phyloP scores from a whole-genome alignment of 179 eudicot genomes.

The Pouteria campechiana region DNA sequence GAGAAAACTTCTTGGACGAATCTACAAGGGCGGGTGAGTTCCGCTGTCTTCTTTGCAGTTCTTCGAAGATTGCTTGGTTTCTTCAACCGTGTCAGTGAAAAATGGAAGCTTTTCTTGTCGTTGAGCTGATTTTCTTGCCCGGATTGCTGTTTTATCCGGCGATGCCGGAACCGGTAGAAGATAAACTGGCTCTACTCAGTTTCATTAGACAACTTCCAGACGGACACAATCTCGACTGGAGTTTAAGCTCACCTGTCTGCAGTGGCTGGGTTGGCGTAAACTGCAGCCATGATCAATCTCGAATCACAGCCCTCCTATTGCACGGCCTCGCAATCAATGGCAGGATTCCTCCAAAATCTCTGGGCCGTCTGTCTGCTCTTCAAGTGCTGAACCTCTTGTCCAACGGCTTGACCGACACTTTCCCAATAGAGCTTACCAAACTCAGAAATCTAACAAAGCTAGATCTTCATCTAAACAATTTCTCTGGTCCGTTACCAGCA shows the following conservation, averaged over 20 bases:
- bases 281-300: constrained; percentile 32
- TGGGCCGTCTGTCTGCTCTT: constrained; percentile 35
- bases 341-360: constrained; percentile 28
- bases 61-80: no score
- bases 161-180: constrained; percentile 43
- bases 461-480: constrained; percentile 29
- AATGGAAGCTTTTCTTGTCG: no score
- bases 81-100: no score
- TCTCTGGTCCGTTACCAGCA: constrained; percentile 31
- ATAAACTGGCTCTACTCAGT: constrained; percentile 49
- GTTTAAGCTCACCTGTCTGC: constrained; percentile 24
- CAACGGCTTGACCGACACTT: constrained; percentile 33
- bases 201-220: constrained; percentile 17
- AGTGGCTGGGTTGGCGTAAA: constrained; percentile 46
- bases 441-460: constrained; percentile 30
- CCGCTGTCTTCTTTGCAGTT: no score
- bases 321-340: constrained; percentile 32
- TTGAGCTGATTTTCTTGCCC: constrained; percentile 21
- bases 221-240: constrained; percentile 34
- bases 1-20: no score
- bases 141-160: constrained; percentile 15
- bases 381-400: constrained; percentile 33
- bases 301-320: constrained; percentile 26
- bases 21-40: no score
- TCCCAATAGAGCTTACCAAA: constrained; percentile 40